Conservation (phyloP, 805 yeast genomes). For the Myxozyma monticola region DNA sequence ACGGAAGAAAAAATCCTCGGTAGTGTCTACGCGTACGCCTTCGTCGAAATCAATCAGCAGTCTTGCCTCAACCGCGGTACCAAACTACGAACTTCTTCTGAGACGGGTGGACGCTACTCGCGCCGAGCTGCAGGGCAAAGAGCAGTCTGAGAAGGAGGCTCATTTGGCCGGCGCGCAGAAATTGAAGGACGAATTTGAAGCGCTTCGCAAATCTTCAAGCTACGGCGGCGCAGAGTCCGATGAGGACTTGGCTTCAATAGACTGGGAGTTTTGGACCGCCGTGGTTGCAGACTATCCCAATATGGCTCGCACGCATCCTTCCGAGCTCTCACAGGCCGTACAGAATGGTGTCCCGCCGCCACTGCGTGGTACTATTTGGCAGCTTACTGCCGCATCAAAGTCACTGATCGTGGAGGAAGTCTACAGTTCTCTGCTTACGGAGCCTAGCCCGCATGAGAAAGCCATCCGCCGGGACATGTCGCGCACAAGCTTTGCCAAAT, state of each 20-base stretch:
- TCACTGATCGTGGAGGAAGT: conserved; percentile 60
- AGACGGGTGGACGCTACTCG: conserved; percentile 60
- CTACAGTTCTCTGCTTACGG: conserved; percentile 51
- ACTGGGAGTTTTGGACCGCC: conserved; percentile 68
- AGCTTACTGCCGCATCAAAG: conserved; percentile 77
- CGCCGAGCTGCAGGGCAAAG: conserved; percentile 51
- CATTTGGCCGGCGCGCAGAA: conserved; percentile 46
- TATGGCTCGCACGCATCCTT: conserved; percentile 63
- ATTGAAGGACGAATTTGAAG: conserved; percentile 40
- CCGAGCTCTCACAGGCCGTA: conserved; percentile 59
- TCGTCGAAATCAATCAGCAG: conserved; percentile 9
- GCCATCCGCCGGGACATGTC: conserved; percentile 79
- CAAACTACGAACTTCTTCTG: conserved; percentile 55
- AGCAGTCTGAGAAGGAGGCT: conserved; percentile 54
- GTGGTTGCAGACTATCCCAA: conserved; percentile 75
- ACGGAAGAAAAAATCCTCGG: conserved; percentile 4
- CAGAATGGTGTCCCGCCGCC: conserved; percentile 80
- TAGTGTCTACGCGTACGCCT: conserved; percentile 17
- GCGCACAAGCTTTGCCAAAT: conserved; percentile 79
- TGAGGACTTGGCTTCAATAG: conserved; percentile 42
- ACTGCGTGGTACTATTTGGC: conserved; percentile 91
- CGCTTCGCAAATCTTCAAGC: conserved; percentile 22
- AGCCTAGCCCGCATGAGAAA: conserved; percentile 62
- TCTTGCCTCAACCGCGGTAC: conserved; percentile 30
- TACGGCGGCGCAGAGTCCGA: conserved; percentile 32